phyloP scores from a whole-genome alignment of 345 rosid genomes.

The Punica granatum region DNA sequence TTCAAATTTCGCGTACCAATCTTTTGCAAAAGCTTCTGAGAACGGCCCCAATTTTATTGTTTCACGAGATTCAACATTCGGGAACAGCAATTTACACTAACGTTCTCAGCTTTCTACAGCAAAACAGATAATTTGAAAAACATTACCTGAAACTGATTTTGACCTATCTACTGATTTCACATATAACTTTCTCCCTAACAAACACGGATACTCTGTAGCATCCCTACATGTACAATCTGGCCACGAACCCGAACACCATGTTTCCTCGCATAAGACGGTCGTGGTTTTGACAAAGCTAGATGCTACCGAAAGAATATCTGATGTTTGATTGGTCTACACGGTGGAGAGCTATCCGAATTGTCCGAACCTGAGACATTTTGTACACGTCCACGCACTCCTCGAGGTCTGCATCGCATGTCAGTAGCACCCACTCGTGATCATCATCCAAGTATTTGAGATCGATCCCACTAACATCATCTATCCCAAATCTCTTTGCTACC shows the following conservation, averaged over 20 bases:
- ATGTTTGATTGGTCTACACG: constrained; percentile 11
- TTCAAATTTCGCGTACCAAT: background rate
- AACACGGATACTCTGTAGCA: background rate
- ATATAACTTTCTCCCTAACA: background rate
- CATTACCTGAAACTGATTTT: background rate
- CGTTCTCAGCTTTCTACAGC: background rate
- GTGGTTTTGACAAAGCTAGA: background rate
- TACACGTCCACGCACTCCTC: constrained; percentile 78
- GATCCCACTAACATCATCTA: constrained; percentile 33
- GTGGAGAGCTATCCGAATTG: constrained; percentile 52
- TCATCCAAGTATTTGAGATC: constrained; percentile 63
- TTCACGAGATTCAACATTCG: too few species aligned
- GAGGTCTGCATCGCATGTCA: constrained; percentile 68
- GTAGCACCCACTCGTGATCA: constrained; percentile 64
- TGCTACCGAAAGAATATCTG: constrained; percentile 7
- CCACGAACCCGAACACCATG: background rate
- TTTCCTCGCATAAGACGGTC: background rate
- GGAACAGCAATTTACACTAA: background rate
- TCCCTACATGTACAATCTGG: constrained; percentile 1
- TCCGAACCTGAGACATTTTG: constrained; percentile 34
- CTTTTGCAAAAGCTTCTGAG: background rate
- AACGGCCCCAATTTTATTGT: too few species aligned
- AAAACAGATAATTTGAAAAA: background rate
- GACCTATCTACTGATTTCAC: background rate
- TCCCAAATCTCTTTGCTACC: constrained; percentile 45